Conservation (phyloP, 2,329 filamentous ascomycete genomes). For the Paecilomyces niveus region DNA sequence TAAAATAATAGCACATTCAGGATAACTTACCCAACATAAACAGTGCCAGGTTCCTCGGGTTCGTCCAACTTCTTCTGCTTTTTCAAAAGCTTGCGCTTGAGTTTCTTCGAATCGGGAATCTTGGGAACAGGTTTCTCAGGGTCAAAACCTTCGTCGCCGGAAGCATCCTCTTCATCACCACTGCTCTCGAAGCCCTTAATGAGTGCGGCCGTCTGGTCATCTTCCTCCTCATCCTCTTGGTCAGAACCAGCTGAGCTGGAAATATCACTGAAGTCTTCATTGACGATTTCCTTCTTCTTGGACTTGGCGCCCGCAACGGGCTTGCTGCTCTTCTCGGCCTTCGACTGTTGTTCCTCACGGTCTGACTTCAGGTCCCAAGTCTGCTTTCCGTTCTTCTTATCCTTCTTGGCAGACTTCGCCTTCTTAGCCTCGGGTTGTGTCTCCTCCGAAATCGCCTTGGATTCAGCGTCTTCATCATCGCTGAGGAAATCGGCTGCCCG, state of each 20-base stretch:
- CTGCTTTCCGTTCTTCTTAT: constrained; percentile 26
- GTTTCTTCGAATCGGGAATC: constrained; percentile 39
- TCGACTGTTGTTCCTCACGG: constrained; percentile 27
- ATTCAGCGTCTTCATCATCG: constrained; percentile 30
- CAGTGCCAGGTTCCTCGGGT: constrained; percentile 57
- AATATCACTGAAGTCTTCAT: constrained; percentile 29
- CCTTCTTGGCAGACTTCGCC: constrained; percentile 34
- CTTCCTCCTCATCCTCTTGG: constrained; percentile 30
- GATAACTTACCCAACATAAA: constrained; percentile 66
- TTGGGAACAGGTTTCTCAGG: constrained; percentile 35
- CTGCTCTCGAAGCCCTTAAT: constrained; percentile 51
- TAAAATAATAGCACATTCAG: background rate
- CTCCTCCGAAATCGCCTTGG: constrained; percentile 15
- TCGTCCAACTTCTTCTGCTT: constrained; percentile 41
- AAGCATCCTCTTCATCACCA: constrained; percentile 43
- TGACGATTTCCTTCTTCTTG: constrained; percentile 13
- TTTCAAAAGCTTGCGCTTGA: constrained; percentile 45
- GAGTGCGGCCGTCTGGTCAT: constrained; percentile 48
- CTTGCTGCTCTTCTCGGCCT: constrained; percentile 31
- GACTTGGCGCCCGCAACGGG: constrained; percentile 32
- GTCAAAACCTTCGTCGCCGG: constrained; percentile 41
- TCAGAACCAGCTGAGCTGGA: constrained; percentile 15
- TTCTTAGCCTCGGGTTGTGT: constrained; percentile 7
- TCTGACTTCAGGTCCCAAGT: constrained; percentile 9
- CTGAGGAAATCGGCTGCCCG: constrained; percentile 43